Base-by-base conservation (phyloP, 148 eudicot species). In the Rheum nobile region DNA sequence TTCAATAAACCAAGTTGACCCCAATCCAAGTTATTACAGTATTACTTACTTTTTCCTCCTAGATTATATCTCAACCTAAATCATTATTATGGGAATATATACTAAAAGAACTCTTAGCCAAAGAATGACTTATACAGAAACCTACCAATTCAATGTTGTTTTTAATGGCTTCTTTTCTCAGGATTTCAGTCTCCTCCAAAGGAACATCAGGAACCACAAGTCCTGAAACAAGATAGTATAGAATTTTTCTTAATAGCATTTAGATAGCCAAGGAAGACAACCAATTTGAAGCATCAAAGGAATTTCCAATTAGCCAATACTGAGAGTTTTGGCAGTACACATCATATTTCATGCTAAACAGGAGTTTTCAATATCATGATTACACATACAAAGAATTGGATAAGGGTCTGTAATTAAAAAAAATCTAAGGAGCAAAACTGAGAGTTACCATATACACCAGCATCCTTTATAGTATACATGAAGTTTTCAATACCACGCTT, bases 161-260 rank as follows among this genome's bases (percentile, higher is more conserved):
- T 76, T 85, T 82, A 10, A 69, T 32, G 81, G 99, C 99, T 86
- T 91, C 96, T 74, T 34, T 80, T 79, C 99, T 87, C 80, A 95
- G 80, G 71, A 78, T 38, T 83, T 84, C 92, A 50, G 96, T 91
- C 89, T 95, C 99, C 82, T 95, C 97, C 77, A 95, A 74, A 69
- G 99, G 99, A 50, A 91, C 97, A 81, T 95, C 99, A 48, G 99
- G 99, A 75, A 95, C 97, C 47, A 95, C 92, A 71, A 95, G 90
- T 57, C 99, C 99, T 95, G 84, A 77, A 81, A 83, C 43, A 22
- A 72, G 74, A 72, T 29, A 42, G 14, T 28, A 31, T n/a, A 76
- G 29, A 17, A 70, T 17, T 24, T 55, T 63, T 14, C 69, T 29
- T 63, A 16, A 32, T 1, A 16, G 22, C 22, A 32, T 34, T 65